Evolutionary conservation across 148 eudicot genomes (phyloP), one percentile per base, ranked within the genome.

Genomic region (Fallopia convolvulus): DNA sequence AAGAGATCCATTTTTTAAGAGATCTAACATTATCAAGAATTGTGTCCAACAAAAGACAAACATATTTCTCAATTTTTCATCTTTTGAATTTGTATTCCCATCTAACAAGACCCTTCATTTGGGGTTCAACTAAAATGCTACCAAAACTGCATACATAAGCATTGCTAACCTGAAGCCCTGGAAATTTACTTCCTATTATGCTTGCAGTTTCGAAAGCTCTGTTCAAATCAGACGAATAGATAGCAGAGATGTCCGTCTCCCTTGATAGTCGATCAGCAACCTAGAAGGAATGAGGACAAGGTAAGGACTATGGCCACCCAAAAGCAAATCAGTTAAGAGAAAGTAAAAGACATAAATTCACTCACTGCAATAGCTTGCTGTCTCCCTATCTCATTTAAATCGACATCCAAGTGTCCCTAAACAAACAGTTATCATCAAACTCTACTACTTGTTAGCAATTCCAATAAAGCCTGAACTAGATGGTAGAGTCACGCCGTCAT

Each of bases 401-500:
- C 92, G 30, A 94, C 91, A 87, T 94, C 97, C 82, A 94, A 74
- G 49, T 89, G 98, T 20, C 98, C 98, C 98, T 94, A 79, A 15
- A 42, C 75, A 61, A 33, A 32, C 42, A 18, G 18, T 15, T 50
- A 23, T 1, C 36, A 63, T 63, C 14, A 26, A 30, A 63, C 70
- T 26, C 70, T 63, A 30, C 70, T 30, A 30, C 70, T 63, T 63
- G 70, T 12, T 32, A 55, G 9, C 23, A 17, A 50, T 75, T 46
- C 20, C 63, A 75, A 48, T 14, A 50, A 53, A 50, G 3, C 68
- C 39, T 21, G 58, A 74, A 21, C 39, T 50, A 17, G 41, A 6
- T 73, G 55, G 56, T 42, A 48, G 21, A 42, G 21, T 26, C 13
- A 48, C 23, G 52, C 23, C 52, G 53, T 10, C 75, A 41, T 21